Conservation (phyloP, 495 filamentous ascomycete species). For the Evansstolkia leycettana region DNA sequence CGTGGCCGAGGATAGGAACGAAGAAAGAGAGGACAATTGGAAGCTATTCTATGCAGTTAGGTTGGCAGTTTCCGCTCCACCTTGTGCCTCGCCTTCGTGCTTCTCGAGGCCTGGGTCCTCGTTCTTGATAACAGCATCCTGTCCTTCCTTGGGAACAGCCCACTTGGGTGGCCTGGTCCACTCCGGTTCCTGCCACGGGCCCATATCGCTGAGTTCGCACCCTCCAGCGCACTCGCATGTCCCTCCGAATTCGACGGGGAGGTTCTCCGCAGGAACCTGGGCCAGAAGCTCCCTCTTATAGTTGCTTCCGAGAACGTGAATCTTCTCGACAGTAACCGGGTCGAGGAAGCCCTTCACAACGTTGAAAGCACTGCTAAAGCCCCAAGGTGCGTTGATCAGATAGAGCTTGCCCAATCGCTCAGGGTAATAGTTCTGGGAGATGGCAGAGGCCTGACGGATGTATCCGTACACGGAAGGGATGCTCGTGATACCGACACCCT, state of each 20-base stretch:
- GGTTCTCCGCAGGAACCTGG: slow-evolving; percentile 83
- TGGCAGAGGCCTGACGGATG: slow-evolving; percentile 62
- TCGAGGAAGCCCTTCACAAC: slow-evolving; percentile 87
- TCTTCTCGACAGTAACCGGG: slow-evolving; percentile 92
- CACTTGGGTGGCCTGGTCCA: slow-evolving; percentile 62
- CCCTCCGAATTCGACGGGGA: slow-evolving; percentile 80
- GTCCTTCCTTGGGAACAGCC: slow-evolving; percentile 33
- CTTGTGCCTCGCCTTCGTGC: slow-evolving; percentile 18
- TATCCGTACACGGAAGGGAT: slow-evolving; percentile 76
- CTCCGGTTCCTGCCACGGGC: slow-evolving; percentile 80
- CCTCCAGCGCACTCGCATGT: slow-evolving; percentile 71
- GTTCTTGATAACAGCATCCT: slow-evolving; percentile 12
- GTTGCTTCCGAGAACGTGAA: slow-evolving; percentile 69
- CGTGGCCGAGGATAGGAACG: too few species aligned
- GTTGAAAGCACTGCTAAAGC: slow-evolving; percentile 71
- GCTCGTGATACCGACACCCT: slow-evolving; percentile 78
- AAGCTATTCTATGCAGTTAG: slow-evolving; percentile 14
- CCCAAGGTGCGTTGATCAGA: slow-evolving; percentile 96
- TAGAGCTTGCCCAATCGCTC: slow-evolving; percentile 84
- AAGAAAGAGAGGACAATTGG: neutral
- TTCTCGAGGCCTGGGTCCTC: slow-evolving; percentile 20
- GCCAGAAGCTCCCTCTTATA: slow-evolving; percentile 74
- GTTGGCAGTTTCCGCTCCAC: slow-evolving; percentile 11
- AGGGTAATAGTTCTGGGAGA: slow-evolving; percentile 98
- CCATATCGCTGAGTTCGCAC: slow-evolving; percentile 76